Conservation (phyloP, 78 protist genomes). For the Protostelium mycophagum region DNA sequence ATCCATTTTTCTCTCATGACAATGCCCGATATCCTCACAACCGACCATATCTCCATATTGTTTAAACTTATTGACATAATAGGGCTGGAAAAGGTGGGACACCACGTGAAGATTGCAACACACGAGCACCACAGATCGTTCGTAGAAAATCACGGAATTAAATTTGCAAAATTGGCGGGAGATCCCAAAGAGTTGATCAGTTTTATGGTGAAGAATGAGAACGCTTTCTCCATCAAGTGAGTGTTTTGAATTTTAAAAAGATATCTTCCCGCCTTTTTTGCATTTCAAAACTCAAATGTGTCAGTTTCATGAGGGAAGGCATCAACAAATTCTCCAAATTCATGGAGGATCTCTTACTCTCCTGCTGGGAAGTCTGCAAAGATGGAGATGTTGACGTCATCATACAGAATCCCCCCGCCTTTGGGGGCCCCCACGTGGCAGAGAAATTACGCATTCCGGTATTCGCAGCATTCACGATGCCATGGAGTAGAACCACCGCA, state of each 20-base stretch:
- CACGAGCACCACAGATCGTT: conserved; percentile 31
- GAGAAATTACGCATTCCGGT: conserved; percentile 47
- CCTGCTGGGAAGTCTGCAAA: conserved; percentile 46
- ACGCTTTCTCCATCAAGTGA: not conserved
- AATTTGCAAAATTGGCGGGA: conserved; percentile 40
- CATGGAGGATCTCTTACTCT: conserved; percentile 33
- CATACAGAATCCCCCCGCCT: conserved; percentile 60
- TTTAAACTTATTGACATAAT: no score
- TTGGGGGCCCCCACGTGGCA: conserved; percentile 62
- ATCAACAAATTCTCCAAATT: conserved; percentile 37
- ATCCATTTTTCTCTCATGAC: no score
- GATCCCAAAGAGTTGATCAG: conserved; percentile 65
- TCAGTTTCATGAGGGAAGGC: conserved; percentile 40
- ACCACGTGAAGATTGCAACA: conserved; percentile 29
- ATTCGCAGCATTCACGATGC: conserved; percentile 51
- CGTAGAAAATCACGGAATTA: conserved; percentile 16
- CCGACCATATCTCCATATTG: no score
- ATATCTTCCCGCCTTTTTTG: not conserved
- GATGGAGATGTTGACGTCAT: conserved; percentile 18
- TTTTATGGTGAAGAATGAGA: conserved; percentile 45
- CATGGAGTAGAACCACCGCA: conserved; percentile 23
- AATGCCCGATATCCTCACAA: no score
- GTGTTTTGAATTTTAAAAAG: no score
- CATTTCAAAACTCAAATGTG: conserved; percentile 5
- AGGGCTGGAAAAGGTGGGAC: conserved; percentile 29